Conservation (phyloP, 306 rosid genomes). For the Coriaria nepalensis region DNA sequence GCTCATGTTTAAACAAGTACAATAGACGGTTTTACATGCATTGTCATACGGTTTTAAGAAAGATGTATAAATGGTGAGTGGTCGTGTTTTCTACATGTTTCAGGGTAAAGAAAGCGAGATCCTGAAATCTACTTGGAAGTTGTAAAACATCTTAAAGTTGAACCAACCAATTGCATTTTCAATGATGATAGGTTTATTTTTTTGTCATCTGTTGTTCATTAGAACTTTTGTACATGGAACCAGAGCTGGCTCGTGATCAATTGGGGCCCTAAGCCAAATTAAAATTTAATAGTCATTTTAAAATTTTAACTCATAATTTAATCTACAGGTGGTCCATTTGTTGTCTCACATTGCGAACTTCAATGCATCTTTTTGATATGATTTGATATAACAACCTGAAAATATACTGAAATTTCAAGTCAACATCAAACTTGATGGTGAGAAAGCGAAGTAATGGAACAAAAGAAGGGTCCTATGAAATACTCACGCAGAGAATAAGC, state of each 20-base stretch:
- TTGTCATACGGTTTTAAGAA: not conserved
- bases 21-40: not conserved
- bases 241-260: slow-evolving; percentile 35
- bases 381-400: slow-evolving; percentile 85
- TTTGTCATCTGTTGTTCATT: slow-evolving; percentile 1
- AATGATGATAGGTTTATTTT: slow-evolving; percentile 69
- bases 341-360: slow-evolving; percentile 80
- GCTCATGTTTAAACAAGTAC: slow-evolving; percentile 57
- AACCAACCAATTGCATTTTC: slow-evolving; percentile 56
- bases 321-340: slow-evolving; percentile 59
- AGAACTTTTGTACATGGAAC: not conserved
- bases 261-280: no score
- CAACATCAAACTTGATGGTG: slow-evolving; percentile 16
- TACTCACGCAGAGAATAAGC: slow-evolving; percentile 90
- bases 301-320: slow-evolving; percentile 66
- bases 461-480: slow-evolving; percentile 10
- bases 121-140: slow-evolving; percentile 54
- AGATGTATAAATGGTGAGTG: not conserved
- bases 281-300: no score
- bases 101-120: slow-evolving; percentile 94
- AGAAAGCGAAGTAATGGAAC: slow-evolving; percentile 1
- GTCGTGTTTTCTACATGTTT: slow-evolving; percentile 19
- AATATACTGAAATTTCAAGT: slow-evolving; percentile 32
- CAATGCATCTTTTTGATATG: slow-evolving; percentile 78
- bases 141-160: no score